Conservation (phyloP, 2,329 filamentous ascomycete species). For the Botrytis elliptica region DNA sequence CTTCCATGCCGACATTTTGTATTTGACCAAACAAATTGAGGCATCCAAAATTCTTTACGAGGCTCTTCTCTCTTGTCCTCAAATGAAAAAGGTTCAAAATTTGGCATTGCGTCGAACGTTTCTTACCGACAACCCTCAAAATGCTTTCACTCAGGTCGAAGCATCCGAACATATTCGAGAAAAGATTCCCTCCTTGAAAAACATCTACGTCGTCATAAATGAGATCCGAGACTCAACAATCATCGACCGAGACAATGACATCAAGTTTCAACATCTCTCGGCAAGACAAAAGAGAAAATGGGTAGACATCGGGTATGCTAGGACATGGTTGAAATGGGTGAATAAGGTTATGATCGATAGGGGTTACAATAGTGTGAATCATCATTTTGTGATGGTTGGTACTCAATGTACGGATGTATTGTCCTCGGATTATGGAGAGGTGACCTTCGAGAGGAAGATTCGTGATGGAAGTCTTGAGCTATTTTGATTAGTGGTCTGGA, state of each 20-base stretch:
- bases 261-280: constrained; percentile 5
- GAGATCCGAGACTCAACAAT: background rate
- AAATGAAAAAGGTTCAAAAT: background rate
- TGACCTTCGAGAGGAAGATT: constrained; percentile 3
- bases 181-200: background rate
- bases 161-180: background rate
- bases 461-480: constrained; percentile 16
- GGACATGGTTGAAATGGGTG: constrained; percentile 8
- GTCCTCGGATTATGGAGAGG: background rate
- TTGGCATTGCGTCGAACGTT: constrained; percentile 13
- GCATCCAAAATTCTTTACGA: background rate
- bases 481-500: background rate
- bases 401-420: background rate
- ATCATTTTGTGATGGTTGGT: constrained; percentile 13
- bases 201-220: constrained; percentile 14
- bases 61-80: constrained; percentile 4
- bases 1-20: constrained; percentile 27
- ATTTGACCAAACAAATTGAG: constrained; percentile 1
- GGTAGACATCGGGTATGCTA: constrained; percentile 10
- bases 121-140: constrained; percentile 6
- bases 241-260: background rate
- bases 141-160: background rate
- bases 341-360: background rate
- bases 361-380: background rate
- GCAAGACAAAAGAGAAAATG: constrained; percentile 14